Evolutionary conservation across 441 rosid genomes (phyloP).

Genomic region (Brassica balearica): DNA sequence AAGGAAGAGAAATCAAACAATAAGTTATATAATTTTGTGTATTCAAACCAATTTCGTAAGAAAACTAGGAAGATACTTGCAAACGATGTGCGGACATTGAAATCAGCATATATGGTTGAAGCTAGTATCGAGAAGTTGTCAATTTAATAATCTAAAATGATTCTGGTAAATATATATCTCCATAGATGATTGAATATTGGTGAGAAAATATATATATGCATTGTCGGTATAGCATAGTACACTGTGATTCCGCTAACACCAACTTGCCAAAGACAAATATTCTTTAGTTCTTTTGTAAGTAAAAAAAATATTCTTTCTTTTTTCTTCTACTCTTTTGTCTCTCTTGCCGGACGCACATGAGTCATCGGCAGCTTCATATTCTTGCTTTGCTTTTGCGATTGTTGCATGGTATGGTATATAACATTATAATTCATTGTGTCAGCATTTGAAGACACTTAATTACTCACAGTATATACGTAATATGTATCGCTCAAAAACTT

Average conservation of each 20-base stretch:
- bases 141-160: conserved; percentile 28
- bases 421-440: too few relatives aligned
- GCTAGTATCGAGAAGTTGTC: background rate
- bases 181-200: conserved; percentile 24
- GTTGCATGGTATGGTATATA: background rate
- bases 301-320: background rate
- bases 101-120: too few relatives aligned
- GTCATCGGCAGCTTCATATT: conserved; percentile 1
- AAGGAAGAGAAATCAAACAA: background rate
- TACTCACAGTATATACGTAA: too few relatives aligned
- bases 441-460: too few relatives aligned
- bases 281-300: conserved; percentile 1
- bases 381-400: conserved; percentile 2
- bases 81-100: background rate
- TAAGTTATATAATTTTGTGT: background rate
- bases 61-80: background rate
- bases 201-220: conserved; percentile 16
- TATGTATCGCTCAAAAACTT: too few relatives aligned
- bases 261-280: conserved; percentile 37
- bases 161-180: conserved; percentile 17
- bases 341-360: conserved; percentile 14
- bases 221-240: background rate
- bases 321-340: conserved; percentile 13
- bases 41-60: background rate
- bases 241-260: conserved; percentile 31